Base-by-base conservation (phyloP, 2,329 filamentous ascomycete species). In the Ascomycota sp. region DNA sequence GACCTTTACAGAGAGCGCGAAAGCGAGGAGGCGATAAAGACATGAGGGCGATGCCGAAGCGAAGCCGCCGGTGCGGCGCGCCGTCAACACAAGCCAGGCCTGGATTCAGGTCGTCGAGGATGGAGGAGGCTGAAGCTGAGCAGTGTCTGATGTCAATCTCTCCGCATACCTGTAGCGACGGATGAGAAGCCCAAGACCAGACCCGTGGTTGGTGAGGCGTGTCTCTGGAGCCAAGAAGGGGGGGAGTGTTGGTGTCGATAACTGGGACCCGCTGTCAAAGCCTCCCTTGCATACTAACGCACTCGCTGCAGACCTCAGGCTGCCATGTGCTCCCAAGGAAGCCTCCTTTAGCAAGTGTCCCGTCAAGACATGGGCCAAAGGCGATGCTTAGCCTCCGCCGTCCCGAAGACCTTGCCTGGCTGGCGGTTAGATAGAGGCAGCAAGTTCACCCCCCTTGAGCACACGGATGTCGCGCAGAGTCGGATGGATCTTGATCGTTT, bases 81-180 rank as follows among this genome's bases (percentile, higher is more conserved):
- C 7, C 12, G 9, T 8, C 12, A 15, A 26, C 25, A 15, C 7
- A 12, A 7, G 20, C 25, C 4, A 21, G 12, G 28, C 5, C 7
- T 8, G 21, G 20, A 12, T 11, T 12, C 8, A 32, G 41, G 35
- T 33, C 37, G 35, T 27, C 40, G 36, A 39, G 36, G 34, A 27
- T 20, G 35, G 37, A 43, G 30, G 30, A 31, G 30, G 31, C 28
- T n/a, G 31, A 37, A 42, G 41, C 36, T 32, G 39, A 36, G 36
- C 38, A 30, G 38, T 55, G 50, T 52, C 46, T 53, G 43, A 49
- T 46, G 38, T 38, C 48, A 55, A 58, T 58, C 44, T 57, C 43
- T 37, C 44, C 41, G 43, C 55, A 57, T 59, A 45, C 54, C 54
- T 42, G 34, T 36, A 35, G 30, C 39, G 30, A 20, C 21, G 30